Evolutionary conservation across 805 yeast species (phyloP), one percentile per base, ranked within the genome.

Genomic region (Saturnispora besseyi): DNA sequence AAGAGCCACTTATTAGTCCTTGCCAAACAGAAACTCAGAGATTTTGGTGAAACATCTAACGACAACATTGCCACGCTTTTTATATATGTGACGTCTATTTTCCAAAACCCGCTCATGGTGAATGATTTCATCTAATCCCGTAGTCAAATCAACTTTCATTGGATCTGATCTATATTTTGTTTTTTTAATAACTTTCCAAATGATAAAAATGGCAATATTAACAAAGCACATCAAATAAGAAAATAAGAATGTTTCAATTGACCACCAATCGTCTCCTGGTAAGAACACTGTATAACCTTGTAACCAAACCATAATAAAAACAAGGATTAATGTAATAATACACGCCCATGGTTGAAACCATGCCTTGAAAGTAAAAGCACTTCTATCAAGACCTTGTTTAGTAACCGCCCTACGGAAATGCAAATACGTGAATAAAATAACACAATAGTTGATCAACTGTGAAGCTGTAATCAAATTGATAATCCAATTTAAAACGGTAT

Each of bases 181-280:
- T 48, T 74, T 70, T 50, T 76, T 78, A 44, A 68, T 41, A 4
- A 80, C 42, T 57, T 82, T 82, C 77, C 85, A 80, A 18, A 64
- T 62, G 9, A 77, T 31, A 51, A 68, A 82, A 26, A 78, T 65
- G 1, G 55, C 71, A 34, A 79, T 58, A 50, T 73, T 73, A 38
- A 80, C 63, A 51, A 86, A 85, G 18, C 85, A 73, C 82, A 84
- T 82, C 51, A 87, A 68, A 60, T 87, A 87, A 57, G 76, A 76
- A 65, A 79, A 84, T 57, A 86, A 68, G 64, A 87, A 87, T 7
- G 73, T 70, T 50, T 81, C 72, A 18, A 73, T 69, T n/a, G 72
- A 63, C 88, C 91, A 86, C 88, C 91, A 87, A 46, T 68, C 61
- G 2, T 26, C 29, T 26, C 85, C 85, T 13, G 80, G 80, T 49